Percentiles rank a stretch among this genome's conserved stretches.
phyloP scores from a whole-genome alignment of 2,329 filamentous ascomycete species.

The Pseudogymnoascus sp. region DNA sequence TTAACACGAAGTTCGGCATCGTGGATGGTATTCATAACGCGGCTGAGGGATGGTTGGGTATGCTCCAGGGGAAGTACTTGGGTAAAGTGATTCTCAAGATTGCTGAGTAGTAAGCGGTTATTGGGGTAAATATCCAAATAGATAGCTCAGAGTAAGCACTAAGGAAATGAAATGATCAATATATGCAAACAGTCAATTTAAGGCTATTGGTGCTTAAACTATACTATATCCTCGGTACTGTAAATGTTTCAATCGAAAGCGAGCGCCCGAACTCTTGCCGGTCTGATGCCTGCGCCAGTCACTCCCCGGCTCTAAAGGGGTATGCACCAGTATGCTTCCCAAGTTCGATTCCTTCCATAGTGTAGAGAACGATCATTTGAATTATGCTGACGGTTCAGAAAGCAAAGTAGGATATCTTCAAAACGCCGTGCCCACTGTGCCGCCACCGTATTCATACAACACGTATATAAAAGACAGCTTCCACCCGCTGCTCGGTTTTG shows the following conservation, averaged over 20 bases:
- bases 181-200: not conserved
- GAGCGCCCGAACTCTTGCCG: not conserved
- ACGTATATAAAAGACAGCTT: not conserved
- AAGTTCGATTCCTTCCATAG: not conserved
- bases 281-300: not conserved
- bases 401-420: conserved; percentile 4
- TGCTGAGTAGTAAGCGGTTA: conserved; percentile 17
- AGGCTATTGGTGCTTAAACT: not conserved
- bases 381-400: not conserved
- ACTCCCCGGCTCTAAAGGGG: not conserved
- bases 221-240: not conserved
- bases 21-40: conserved; percentile 61
- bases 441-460: not conserved
- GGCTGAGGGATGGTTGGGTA: conserved; percentile 55
- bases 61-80: conserved; percentile 62
- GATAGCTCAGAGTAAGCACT: not conserved
- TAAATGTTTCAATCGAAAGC: not conserved
- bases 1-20: conserved; percentile 53
- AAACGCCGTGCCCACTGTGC: not conserved
- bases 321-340: not conserved
- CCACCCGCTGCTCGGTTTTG: not conserved
- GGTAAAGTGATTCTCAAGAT: conserved; percentile 67
- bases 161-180: not conserved
- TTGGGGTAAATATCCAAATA: not conserved
- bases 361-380: not conserved